A percentile compares a stretch with the other conserved stretches of the same genome.
Evolutionary conservation across 495 filamentous ascomycete genomes (phyloP).

Genomic region (Podospora appendiculata): DNA sequence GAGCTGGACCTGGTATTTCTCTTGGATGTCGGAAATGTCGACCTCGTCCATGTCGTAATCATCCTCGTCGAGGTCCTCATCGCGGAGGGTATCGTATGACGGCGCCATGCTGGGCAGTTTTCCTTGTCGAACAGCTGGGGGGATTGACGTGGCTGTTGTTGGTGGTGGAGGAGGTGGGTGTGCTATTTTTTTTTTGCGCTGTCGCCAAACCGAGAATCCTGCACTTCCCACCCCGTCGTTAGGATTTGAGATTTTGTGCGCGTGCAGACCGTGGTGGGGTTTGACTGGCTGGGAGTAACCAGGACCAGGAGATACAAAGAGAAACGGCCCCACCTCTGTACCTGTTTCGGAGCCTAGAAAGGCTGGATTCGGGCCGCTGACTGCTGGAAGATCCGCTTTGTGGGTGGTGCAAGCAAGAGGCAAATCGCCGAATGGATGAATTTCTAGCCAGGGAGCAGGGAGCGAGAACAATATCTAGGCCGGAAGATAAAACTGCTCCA

Average conservation of each 20-base stretch:
- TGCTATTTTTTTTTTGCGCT: constrained; percentile 7
- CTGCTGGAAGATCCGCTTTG: no score
- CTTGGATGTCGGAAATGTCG: constrained; percentile 87
- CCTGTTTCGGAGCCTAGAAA: not conserved
- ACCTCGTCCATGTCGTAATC: constrained; percentile 88
- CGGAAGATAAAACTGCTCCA: no score
- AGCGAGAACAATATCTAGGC: no score
- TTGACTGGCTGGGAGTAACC: constrained; percentile 4
- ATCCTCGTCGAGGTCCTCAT: constrained; percentile 74
- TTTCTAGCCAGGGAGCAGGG: no score
- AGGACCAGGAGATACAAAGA: constrained; percentile 14
- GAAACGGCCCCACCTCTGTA: constrained; percentile 22
- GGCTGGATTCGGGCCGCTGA: no score
- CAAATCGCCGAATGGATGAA: no score
- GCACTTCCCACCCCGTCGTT: constrained; percentile 10
- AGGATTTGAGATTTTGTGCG: constrained; percentile 28
- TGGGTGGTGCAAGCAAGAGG: no score
- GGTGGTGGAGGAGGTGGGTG: not conserved
- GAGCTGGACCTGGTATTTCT: constrained; percentile 88
- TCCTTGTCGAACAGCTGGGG: not conserved
- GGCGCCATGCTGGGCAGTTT: constrained; percentile 46
- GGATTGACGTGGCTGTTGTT: not conserved
- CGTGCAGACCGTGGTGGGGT: constrained; percentile 26
- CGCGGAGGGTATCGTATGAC: constrained; percentile 49
- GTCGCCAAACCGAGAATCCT: constrained; percentile 16